Percentiles rank a stretch among this genome's conserved stretches.
Conservation (phyloP, 2,329 filamentous ascomycete genomes). For the Thelonectria blattea region DNA sequence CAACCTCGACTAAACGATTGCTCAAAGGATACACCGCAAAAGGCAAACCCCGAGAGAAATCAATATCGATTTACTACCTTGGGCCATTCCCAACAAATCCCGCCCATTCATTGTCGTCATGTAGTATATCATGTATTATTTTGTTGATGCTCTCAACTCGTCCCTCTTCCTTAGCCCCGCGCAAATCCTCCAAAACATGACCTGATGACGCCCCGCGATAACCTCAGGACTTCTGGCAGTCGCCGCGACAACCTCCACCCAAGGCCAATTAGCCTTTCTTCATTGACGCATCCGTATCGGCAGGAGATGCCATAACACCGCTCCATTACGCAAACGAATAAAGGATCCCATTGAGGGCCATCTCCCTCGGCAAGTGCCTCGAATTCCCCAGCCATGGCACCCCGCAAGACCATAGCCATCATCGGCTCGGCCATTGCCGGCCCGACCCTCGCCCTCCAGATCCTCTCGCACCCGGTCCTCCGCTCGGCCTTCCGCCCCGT, state of each 20-base stretch:
- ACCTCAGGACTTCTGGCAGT: background rate
- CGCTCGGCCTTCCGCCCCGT: slow-evolving; percentile 21
- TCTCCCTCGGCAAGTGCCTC: background rate
- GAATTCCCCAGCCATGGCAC: background rate
- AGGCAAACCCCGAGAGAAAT: background rate
- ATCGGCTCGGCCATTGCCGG: slow-evolving; percentile 30
- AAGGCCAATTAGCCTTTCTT: background rate
- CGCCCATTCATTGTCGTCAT: background rate
- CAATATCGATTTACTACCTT: background rate
- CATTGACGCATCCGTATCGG: background rate
- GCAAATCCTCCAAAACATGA: background rate
- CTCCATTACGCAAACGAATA: background rate
- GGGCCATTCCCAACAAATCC: background rate
- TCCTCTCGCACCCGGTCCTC: slow-evolving; percentile 26
- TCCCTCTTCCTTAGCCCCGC: background rate
- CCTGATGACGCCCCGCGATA: background rate
- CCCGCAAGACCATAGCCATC: slow-evolving; percentile 26
- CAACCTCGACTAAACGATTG: background rate
- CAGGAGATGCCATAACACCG: background rate
- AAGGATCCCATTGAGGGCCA: background rate
- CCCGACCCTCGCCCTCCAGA: slow-evolving; percentile 29
- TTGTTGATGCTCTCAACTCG: background rate
- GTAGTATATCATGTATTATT: background rate
- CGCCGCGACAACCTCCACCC: background rate
- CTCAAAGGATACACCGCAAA: background rate